phyloP scores from a whole-genome alignment of 208 protist genomes.

The Trypanosoma cruzi region DNA sequence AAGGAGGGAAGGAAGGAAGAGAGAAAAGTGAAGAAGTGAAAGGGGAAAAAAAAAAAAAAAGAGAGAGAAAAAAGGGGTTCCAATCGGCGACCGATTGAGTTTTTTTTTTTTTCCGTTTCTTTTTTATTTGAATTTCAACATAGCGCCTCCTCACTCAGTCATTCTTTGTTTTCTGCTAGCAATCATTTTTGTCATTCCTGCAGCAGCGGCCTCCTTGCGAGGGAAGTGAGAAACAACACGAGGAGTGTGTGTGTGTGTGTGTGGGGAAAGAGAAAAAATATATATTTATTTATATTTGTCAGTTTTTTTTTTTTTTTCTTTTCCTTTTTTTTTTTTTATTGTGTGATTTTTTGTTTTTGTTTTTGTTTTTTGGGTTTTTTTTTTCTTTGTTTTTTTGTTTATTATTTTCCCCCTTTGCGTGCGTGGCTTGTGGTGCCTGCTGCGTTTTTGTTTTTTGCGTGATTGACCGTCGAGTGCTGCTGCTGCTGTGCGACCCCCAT shows the following conservation, averaged over 20 bases:
- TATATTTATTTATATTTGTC: neutral
- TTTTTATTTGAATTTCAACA: neutral
- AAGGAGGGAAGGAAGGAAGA: too few species aligned
- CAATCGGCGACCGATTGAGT: neutral
- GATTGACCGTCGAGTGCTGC: neutral
- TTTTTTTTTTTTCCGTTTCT: neutral
- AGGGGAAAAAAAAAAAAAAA: neutral
- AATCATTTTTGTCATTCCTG: neutral
- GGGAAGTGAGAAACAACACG: neutral
- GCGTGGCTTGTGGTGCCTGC: neutral
- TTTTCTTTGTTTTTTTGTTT: too few species aligned
- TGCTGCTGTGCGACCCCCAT: neutral
- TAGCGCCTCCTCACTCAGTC: neutral
- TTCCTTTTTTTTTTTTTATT: constrained; percentile 23
- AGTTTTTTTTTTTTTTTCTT: neutral
- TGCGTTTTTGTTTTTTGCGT: neutral
- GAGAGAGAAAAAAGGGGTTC: too few species aligned
- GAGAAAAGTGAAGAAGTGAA: neutral
- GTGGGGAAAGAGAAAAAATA: too few species aligned
- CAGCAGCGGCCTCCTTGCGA: neutral
- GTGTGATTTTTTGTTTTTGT: neutral
- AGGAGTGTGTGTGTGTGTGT: too few species aligned
- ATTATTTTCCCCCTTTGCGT: too few species aligned
- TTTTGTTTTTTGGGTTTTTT: too few species aligned
- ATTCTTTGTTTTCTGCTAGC: neutral